A percentile compares a stretch with the other conserved stretches of the same genome.
Evolutionary conservation across 1,284 basidiomycete genomes (phyloP).

Genomic region (Mycena sp.): DNA sequence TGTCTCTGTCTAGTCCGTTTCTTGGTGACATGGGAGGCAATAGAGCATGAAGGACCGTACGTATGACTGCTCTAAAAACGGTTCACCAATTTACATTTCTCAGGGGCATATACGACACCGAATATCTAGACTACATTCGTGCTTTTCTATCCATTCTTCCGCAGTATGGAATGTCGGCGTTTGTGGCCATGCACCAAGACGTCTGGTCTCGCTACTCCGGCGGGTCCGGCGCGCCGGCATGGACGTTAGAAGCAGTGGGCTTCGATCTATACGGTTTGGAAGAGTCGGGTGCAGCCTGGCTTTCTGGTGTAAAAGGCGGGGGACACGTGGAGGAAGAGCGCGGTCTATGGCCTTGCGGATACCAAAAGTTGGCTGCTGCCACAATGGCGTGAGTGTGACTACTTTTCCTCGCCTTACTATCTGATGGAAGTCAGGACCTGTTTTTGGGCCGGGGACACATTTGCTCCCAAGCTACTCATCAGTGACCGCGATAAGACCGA

Average conservation of each 20-base stretch:
- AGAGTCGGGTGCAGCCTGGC: constrained; percentile 85
- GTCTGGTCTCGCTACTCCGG: constrained; percentile 97
- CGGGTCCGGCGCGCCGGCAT: constrained; percentile 93
- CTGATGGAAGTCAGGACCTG: constrained; percentile 62
- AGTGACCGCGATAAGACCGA: constrained; percentile 56
- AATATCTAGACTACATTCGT: constrained; percentile 87
- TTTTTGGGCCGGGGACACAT: constrained; percentile 91
- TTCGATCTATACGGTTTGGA: constrained; percentile 84
- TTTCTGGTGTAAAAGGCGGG: constrained; percentile 81
- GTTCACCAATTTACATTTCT: no score
- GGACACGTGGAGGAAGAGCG: constrained; percentile 76
- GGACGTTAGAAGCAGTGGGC: constrained; percentile 86
- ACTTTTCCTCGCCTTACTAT: background rate
- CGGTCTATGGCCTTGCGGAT: constrained; percentile 91
- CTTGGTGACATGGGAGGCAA: constrained; percentile 95
- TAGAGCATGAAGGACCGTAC: constrained; percentile 91
- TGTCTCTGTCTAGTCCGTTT: constrained; percentile 75
- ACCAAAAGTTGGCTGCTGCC: constrained; percentile 88
- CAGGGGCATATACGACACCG: constrained; percentile 84
- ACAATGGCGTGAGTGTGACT: constrained; percentile 80
- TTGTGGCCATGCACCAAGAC: constrained; percentile 89
- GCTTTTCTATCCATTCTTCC: constrained; percentile 80
- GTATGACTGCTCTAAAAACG: no score
- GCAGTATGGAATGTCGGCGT: constrained; percentile 82
- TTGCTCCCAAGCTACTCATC: constrained; percentile 78